These are phyloP conservation scores for Bauhinia variegata DNA, from an alignment of 306 rosid genomes.

Conservation along the genomic window DNA sequence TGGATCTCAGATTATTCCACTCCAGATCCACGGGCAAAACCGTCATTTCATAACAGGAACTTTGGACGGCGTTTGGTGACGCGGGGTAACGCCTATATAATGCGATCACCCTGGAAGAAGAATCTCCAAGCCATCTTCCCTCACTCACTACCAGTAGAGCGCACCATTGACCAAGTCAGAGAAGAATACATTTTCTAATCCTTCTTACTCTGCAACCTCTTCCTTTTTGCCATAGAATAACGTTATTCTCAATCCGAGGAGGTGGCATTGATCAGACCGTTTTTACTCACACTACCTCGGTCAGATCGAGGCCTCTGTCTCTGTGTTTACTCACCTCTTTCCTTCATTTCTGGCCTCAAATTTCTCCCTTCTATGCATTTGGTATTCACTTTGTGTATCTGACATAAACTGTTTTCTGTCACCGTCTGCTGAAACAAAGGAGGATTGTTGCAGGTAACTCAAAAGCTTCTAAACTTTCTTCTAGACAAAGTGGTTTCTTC, in stretches of 20 bases:
- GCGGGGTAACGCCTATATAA: neutral
- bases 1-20: too few relatives aligned
- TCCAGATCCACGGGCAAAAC: neutral
- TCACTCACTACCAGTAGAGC: too few relatives aligned
- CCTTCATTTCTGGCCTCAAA: neutral
- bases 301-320: constrained; percentile 19
- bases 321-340: neutral
- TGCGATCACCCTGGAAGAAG: too few relatives aligned
- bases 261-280: constrained; percentile 15
- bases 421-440: neutral
- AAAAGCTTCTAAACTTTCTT: too few relatives aligned
- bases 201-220: neutral
- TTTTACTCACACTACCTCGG: constrained; percentile 6
- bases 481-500: too few relatives aligned
- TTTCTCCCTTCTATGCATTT: too few relatives aligned
- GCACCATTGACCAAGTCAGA: neutral
- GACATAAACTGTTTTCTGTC: neutral
- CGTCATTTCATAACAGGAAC: neutral
- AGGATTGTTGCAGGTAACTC: constrained; percentile 32
- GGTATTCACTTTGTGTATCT: neutral
- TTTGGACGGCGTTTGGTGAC: neutral
- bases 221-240: too few relatives aligned
- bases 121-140: constrained; percentile 10
- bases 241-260: neutral
- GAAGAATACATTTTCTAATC: neutral